Evolutionary conservation across 2,329 filamentous ascomycete genomes (phyloP), one percentile per base, ranked within the genome.

Genomic region (Colletotrichum lindemuthianum): DNA sequence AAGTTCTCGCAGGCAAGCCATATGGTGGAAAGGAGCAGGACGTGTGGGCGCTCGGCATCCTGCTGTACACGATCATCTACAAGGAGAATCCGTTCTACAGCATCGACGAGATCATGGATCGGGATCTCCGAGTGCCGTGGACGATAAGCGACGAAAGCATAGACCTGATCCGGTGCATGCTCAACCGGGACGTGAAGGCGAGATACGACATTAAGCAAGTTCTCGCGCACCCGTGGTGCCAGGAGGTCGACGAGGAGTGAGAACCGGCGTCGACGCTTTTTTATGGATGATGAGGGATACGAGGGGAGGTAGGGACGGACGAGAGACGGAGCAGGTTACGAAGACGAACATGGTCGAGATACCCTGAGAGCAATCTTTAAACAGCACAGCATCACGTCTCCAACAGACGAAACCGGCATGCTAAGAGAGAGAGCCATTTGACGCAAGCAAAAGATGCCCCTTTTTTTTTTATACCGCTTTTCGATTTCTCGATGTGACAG

Each of bases 11-110:
- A 63, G 96, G 96, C 51, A 91, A 90, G 71, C 91, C 94, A 13
- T 99, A 99, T 78, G 88, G 91, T 69, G 96, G 96, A 73, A 97
- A 96, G 78, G 95, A 97, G 76, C 96, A 99, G 81, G 96, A 99
- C 74, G 93, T 99, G 36, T 99, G 96, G 96, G 96, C 96, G 1
- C 85, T 99, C 13, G 96, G 96, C 32, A 98, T 99, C 72, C 86
- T 99, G 33, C 87, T 99, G 12, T 99, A 99, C 82, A 99, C 96
- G 34, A 97, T 99, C 73, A 91, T 98, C 73, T 99, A 99, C 85
- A 99, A 98, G 80, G 96, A 99, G 80, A 99, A 99, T 74, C 95
- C 96, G 1, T 99, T 97, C 78, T 98, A 98, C 84, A 96, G 92
- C 78, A 96, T 98, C 72, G 96, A 99, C 77, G 96, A 99, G 82